Evolutionary conservation across 2,329 filamentous ascomycete species (phyloP).

Genomic region (Botrytis deweyae): DNA sequence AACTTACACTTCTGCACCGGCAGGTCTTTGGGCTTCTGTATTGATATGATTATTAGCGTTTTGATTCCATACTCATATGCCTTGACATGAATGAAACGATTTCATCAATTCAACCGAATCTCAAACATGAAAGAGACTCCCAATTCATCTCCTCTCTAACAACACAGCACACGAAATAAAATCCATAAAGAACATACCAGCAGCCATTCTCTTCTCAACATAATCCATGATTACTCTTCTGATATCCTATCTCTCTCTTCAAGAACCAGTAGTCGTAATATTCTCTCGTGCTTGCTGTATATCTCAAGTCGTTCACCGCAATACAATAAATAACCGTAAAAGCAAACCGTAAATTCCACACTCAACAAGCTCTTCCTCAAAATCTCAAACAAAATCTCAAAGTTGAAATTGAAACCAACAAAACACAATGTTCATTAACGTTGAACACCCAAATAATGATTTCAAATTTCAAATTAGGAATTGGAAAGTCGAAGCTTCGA

Average conservation of each 20-base stretch:
- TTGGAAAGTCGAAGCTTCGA: background rate
- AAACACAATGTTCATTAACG: background rate
- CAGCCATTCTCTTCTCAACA: constrained; percentile 40
- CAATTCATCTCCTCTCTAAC: background rate
- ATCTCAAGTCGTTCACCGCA: background rate
- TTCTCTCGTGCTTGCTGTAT: background rate
- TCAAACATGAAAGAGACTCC: background rate
- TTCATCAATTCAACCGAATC: background rate
- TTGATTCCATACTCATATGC: background rate
- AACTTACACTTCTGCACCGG: constrained; percentile 38
- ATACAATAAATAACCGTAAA: background rate
- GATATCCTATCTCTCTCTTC: background rate
- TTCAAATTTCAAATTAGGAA: background rate
- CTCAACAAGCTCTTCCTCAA: accelerated
- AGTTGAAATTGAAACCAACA: background rate
- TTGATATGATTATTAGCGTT: constrained; percentile 28
- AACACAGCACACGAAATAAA: background rate
- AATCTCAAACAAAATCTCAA: background rate
- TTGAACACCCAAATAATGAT: background rate
- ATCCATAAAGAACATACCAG: constrained; percentile 28
- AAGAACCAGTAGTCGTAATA: background rate
- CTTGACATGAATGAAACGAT: background rate
- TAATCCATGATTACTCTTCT: constrained; percentile 36
- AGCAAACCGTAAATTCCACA: background rate
- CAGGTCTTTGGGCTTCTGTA: constrained; percentile 32